Conservation (phyloP, 2,329 filamentous ascomycete species). For the Pseudogymnoascus sp. region DNA sequence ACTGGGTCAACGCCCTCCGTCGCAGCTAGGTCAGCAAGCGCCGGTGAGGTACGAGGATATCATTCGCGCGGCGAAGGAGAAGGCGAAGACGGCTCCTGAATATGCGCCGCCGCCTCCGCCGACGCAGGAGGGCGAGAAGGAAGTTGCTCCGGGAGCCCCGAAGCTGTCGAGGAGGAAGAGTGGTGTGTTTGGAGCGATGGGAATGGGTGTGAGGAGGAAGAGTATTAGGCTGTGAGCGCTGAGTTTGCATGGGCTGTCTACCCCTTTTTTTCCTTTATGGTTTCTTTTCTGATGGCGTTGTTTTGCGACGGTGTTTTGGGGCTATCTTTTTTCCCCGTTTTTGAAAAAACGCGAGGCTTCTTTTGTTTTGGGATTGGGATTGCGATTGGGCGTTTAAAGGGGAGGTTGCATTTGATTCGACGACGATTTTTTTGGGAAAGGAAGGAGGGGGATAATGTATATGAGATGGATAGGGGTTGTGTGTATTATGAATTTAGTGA, state of each 20-base stretch:
- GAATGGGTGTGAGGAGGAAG: neutral
- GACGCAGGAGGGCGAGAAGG: neutral
- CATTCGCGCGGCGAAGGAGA: neutral
- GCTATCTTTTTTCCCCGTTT: neutral
- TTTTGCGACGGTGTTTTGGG: neutral
- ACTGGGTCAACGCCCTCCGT: neutral
- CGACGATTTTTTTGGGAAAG: neutral
- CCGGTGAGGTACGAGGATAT: conserved; percentile 1
- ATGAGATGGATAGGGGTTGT: neutral
- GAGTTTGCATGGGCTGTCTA: neutral
- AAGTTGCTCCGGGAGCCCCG: neutral
- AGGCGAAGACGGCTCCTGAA: neutral
- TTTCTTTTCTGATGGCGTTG: neutral
- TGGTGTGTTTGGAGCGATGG: conserved; percentile 2
- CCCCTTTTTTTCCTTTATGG: neutral
- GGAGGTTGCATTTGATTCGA: neutral
- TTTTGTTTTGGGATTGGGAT: neutral
- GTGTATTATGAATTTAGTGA: conserved; percentile 7
- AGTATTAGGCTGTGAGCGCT: neutral
- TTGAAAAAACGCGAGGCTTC: neutral
- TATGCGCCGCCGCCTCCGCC: neutral
- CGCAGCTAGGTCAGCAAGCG: neutral
- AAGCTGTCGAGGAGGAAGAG: conserved; percentile 2
- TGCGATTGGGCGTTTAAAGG: neutral
- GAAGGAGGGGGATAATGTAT: neutral